Evolutionary conservation across 495 filamentous ascomycete species (phyloP).

Genomic region (Aspergillus cavernicola): DNA sequence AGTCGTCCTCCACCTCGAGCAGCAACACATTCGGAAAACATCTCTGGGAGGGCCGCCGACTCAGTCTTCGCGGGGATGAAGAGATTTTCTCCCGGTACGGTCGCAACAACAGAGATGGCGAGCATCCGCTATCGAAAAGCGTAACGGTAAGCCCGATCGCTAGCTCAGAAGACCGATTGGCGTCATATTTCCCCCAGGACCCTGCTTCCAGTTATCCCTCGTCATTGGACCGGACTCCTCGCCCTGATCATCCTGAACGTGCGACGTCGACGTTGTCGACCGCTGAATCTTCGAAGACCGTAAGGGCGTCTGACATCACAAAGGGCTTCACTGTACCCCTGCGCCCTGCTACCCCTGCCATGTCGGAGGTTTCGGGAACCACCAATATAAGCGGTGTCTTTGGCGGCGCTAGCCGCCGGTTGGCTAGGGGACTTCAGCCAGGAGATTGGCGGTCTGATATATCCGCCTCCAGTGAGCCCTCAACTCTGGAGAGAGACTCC

Average conservation of each 20-base stretch:
- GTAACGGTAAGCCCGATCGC: conserved; percentile 68
- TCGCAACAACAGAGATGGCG: conserved; percentile 48
- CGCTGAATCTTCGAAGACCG: conserved; percentile 57
- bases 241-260: conserved; percentile 46
- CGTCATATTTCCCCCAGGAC: conserved; percentile 42
- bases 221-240: conserved; percentile 37
- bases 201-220: conserved; percentile 32
- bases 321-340: conserved; percentile 30
- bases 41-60: conserved; percentile 53
- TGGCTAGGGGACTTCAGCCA: conserved; percentile 46
- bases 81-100: conserved; percentile 31
- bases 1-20: conserved; percentile 32
- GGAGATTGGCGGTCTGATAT: conserved; percentile 47
- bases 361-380: conserved; percentile 47
- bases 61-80: conserved; percentile 71
- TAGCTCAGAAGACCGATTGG: conserved; percentile 25
- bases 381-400: conserved; percentile 54
- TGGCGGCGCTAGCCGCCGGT: conserved; percentile 50
- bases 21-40: conserved; percentile 31
- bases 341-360: conserved; percentile 39
- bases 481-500: conserved; percentile 54
- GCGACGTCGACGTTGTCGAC: conserved; percentile 58
- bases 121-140: conserved; percentile 83
- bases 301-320: conserved; percentile 40
- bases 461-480: conserved; percentile 54